A percentile compares a stretch with the other conserved stretches of the same genome.
These are phyloP conservation scores for Cudoniella acicularis DNA, from an alignment of 495 filamentous ascomycete species.

Conservation along the genomic window DNA sequence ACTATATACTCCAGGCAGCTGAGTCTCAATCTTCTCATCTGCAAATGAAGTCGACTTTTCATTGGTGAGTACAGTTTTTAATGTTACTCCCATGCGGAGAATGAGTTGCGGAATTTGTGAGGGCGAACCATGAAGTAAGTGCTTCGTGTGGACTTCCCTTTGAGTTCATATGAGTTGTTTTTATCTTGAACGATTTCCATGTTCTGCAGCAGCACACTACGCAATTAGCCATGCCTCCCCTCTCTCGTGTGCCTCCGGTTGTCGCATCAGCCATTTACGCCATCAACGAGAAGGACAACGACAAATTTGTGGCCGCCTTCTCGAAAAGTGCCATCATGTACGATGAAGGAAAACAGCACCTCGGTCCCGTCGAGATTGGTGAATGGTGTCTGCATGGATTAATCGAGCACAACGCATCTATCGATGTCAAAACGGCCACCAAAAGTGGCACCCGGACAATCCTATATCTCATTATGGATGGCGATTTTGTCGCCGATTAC, in stretches of 20 bases:
- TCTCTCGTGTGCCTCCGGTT: neutral
- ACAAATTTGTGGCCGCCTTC: neutral
- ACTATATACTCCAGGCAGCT: neutral
- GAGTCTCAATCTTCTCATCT: neutral
- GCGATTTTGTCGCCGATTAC: conserved; percentile 11
- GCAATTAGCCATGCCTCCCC: neutral
- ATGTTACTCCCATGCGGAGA: neutral
- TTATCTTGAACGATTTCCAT: neutral
- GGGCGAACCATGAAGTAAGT: no score
- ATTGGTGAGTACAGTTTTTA: neutral
- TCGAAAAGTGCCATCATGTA: neutral
- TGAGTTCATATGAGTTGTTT: neutral
- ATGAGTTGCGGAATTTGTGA: no score
- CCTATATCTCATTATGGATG: conserved; percentile 18
- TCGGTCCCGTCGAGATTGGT: neutral
- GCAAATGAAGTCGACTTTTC: neutral
- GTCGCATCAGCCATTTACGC: neutral
- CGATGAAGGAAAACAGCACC: conserved; percentile 2
- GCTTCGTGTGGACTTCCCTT: neutral
- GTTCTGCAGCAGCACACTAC: neutral
- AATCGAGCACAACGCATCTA: neutral
- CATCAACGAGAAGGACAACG: neutral
- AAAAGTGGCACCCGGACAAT: neutral
- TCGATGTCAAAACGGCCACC: conserved; percentile 5
- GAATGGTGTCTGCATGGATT: neutral